Conservation (phyloP, 306 rosid genomes). For the Dicorynia guianensis region DNA sequence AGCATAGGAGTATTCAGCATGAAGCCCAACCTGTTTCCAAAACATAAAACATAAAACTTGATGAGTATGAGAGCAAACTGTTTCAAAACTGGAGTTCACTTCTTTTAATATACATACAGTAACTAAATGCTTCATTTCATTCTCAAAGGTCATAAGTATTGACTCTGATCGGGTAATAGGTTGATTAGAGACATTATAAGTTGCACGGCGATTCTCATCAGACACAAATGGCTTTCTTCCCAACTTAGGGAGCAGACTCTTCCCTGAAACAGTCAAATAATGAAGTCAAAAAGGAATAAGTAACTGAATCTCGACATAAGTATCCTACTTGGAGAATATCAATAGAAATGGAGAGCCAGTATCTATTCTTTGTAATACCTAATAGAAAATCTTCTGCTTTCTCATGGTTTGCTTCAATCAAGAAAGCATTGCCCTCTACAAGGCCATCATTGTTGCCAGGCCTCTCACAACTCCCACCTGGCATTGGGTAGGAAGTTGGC, state of each 20-base stretch:
- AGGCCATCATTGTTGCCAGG: constrained; percentile 71
- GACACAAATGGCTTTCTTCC: constrained; percentile 74
- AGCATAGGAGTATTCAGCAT: constrained; percentile 92
- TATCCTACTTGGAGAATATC: constrained; percentile 9
- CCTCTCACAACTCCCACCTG: constrained; percentile 67
- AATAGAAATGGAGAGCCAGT: neutral
- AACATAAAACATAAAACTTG: constrained; percentile 1
- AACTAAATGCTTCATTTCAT: constrained; percentile 88
- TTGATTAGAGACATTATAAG: constrained; percentile 64
- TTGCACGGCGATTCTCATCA: constrained; percentile 87
- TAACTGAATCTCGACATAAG: constrained; percentile 24
- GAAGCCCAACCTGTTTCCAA: constrained; percentile 89
- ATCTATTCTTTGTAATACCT: constrained; percentile 57
- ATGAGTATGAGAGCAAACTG: constrained; percentile 32
- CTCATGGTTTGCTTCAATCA: constrained; percentile 73
- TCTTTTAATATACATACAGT: constrained; percentile 67
- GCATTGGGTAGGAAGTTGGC: constrained; percentile 61
- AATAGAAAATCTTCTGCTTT: constrained; percentile 75
- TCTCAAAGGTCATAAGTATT: constrained; percentile 77
- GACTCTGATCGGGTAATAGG: constrained; percentile 74
- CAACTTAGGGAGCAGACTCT: constrained; percentile 62
- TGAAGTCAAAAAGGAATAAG: constrained; percentile 45
- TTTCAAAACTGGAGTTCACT: constrained; percentile 38
- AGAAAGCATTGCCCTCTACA: constrained; percentile 68
- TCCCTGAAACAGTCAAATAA: constrained; percentile 65